phyloP scores from a whole-genome alignment of 495 filamentous ascomycete genomes.

The Aspergillus olivimuriae region DNA sequence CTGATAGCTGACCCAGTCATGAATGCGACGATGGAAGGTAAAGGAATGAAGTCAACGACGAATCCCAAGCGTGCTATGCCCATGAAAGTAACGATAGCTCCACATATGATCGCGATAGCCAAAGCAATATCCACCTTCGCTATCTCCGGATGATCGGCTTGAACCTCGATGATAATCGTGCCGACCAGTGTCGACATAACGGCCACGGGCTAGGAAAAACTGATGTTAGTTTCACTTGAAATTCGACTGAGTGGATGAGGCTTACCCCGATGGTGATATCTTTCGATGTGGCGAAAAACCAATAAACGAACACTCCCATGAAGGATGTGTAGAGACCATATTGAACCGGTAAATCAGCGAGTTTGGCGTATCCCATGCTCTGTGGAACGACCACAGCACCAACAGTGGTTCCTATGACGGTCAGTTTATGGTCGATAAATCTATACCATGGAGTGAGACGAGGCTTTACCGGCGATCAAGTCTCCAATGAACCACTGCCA shows the following conservation, averaged over 20 bases:
- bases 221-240: conserved; percentile 6
- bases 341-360: conserved; percentile 71
- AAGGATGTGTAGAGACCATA: conserved; percentile 96
- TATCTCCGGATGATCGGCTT: conserved; percentile 51
- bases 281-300: conserved; percentile 98
- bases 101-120: conserved; percentile 71
- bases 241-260: conserved; percentile 10
- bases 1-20: conserved; percentile 97
- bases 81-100: conserved; percentile 71
- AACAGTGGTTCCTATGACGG: conserved; percentile 73
- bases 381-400: conserved; percentile 95
- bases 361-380: conserved; percentile 90
- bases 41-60: conserved; percentile 93
- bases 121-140: conserved; percentile 62
- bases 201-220: conserved; percentile 69
- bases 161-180: conserved; percentile 61
- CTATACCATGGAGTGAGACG: conserved; percentile 1
- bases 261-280: conserved; percentile 96
- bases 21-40: conserved; percentile 88
- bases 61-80: conserved; percentile 78
- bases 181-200: conserved; percentile 91
- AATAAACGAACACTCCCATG: conserved; percentile 93
- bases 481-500: conserved; percentile 82
- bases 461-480: conserved; percentile 70
- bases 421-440: conserved; percentile 7